phyloP scores from a whole-genome alignment of 495 filamentous ascomycete genomes.

The Penicillium diatomitis region DNA sequence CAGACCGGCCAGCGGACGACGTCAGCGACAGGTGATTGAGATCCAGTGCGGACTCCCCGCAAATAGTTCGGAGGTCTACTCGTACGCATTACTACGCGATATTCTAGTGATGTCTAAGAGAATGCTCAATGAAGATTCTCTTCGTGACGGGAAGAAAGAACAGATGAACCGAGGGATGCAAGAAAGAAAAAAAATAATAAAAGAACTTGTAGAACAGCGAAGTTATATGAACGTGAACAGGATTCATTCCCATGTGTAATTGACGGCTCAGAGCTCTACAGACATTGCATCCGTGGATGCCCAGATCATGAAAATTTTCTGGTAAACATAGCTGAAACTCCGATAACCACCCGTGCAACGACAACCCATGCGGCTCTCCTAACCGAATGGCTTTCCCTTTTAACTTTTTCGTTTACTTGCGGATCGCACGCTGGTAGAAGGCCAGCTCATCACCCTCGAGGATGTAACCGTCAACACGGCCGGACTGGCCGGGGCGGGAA shows the following conservation, averaged over 20 bases:
- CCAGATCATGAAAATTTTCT: constrained; percentile 35
- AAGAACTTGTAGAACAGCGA: constrained; percentile 1
- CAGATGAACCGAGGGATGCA: background rate
- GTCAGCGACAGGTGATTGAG: no score
- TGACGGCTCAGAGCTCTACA: constrained; percentile 38
- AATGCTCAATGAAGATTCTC: no score
- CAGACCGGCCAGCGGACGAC: background rate
- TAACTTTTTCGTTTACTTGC: constrained; percentile 66
- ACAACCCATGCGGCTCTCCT: constrained; percentile 19
- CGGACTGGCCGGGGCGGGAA: constrained; percentile 90
- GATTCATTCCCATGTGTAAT: constrained; percentile 29
- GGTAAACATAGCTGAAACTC: constrained; percentile 40
- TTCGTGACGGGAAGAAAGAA: no score
- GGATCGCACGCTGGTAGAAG: constrained; percentile 98
- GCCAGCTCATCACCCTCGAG: constrained; percentile 97
- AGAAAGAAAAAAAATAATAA: background rate
- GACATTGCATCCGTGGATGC: constrained; percentile 34
- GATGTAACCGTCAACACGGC: constrained; percentile 93
- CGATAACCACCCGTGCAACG: constrained; percentile 35
- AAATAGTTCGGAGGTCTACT: background rate
- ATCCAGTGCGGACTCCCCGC: background rate
- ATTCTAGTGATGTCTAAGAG: no score
- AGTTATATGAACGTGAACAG: constrained; percentile 17
- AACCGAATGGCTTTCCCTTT: constrained; percentile 24
- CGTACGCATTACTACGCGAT: no score